Evolutionary conservation across 768 basidiomycete species (phyloP).

Genomic region (Kwoniella mangroviensis): DNA sequence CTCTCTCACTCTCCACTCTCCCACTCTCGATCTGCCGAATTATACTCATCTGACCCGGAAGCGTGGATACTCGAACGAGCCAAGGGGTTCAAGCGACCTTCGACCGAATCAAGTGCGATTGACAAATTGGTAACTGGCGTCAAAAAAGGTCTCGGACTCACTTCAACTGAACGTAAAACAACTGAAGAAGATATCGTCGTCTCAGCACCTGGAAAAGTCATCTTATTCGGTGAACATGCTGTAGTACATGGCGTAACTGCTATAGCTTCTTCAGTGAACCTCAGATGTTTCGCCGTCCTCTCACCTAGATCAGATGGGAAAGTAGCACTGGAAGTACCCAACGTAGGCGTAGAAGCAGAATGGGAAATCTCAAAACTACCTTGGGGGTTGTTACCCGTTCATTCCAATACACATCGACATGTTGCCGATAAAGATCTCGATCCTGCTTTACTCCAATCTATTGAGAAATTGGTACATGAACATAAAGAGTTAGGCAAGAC

Average conservation of each 20-base stretch:
- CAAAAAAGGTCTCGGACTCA: constrained; percentile 40
- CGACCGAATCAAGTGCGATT: constrained; percentile 20
- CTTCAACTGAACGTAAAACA: constrained; percentile 24
- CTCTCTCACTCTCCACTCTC: constrained; percentile 36
- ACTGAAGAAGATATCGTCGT: constrained; percentile 64
- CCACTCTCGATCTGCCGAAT: constrained; percentile 30
- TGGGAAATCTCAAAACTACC: constrained; percentile 71
- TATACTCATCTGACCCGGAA: constrained; percentile 42
- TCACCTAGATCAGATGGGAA: constrained; percentile 75
- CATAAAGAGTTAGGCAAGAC: constrained; percentile 55
- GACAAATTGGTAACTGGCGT: constrained; percentile 48
- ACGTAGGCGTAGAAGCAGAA: constrained; percentile 72
- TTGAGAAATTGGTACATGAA: constrained; percentile 61
- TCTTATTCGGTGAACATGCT: constrained; percentile 97
- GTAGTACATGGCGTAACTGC: constrained; percentile 97
- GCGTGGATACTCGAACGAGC: constrained; percentile 56
- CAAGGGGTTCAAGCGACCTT: constrained; percentile 46
- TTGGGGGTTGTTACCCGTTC: constrained; percentile 46
- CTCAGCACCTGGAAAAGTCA: constrained; percentile 96
- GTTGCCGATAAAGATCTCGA: constrained; percentile 68
- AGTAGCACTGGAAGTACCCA: constrained; percentile 75
- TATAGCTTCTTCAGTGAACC: constrained; percentile 90
- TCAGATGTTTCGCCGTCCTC: constrained; percentile 88
- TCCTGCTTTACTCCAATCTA: constrained; percentile 71
- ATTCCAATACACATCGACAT: constrained; percentile 61